These are phyloP conservation scores for Pseudocercospora ulei DNA, from an alignment of 2,329 filamentous ascomycete genomes.

Conservation along the genomic window DNA sequence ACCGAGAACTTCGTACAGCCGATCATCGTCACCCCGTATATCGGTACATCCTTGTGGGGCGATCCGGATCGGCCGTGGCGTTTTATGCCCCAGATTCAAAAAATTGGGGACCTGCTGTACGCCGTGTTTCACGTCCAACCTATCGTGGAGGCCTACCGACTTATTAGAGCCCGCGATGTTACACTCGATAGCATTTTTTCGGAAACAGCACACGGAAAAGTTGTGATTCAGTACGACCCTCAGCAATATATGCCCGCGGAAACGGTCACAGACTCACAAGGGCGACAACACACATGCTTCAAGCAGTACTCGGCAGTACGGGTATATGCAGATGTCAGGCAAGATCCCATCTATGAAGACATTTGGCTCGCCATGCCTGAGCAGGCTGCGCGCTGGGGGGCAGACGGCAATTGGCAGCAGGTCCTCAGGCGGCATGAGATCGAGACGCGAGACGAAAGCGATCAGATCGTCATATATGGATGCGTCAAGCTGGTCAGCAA, in stretches of 20 bases:
- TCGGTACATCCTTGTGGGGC: neutral
- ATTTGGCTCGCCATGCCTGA: conserved; percentile 11
- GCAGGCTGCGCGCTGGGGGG: neutral
- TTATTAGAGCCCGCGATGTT: neutral
- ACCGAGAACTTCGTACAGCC: conserved; percentile 8
- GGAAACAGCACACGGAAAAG: conserved; percentile 11
- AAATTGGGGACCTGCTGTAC: neutral
- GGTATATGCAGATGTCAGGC: conserved; percentile 7
- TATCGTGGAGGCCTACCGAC: conserved; percentile 5
- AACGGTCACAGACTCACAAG: neutral
- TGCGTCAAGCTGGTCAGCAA: conserved; percentile 5
- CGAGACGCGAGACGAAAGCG: neutral
- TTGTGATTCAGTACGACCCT: conserved; percentile 14
- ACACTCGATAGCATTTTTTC: neutral
- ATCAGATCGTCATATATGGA: conserved; percentile 1
- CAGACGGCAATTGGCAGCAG: neutral
- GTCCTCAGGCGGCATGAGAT: neutral
- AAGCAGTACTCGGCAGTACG: conserved; percentile 9
- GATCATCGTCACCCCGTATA: conserved; percentile 14
- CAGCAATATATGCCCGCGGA: neutral
- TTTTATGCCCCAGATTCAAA: conserved; percentile 5
- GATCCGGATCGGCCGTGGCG: conserved; percentile 3
- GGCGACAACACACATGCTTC: conserved; percentile 1
- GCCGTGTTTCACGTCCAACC: neutral
- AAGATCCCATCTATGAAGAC: conserved; percentile 9